These are phyloP conservation scores for Apiospora rasikravindrae DNA, from an alignment of 2,329 filamentous ascomycete genomes.

Conservation along the genomic window DNA sequence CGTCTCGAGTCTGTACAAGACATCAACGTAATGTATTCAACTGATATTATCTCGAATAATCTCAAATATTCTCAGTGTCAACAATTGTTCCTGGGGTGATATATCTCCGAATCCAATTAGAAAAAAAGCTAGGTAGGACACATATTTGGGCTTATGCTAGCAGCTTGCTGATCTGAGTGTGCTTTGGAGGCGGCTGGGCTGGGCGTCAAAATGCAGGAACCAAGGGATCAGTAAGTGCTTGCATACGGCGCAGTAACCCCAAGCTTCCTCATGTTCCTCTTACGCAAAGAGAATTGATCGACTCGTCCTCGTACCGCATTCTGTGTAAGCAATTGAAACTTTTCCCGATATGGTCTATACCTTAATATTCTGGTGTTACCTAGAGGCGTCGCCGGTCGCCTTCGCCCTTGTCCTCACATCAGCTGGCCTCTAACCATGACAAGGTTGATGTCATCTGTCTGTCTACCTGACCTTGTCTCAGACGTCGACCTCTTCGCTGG, in stretches of 20 bases:
- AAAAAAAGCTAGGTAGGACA: background rate
- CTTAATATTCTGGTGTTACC: background rate
- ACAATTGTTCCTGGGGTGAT: background rate
- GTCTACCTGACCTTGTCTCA: background rate
- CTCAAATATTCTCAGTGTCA: background rate
- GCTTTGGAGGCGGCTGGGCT: background rate
- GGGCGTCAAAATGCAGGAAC: background rate
- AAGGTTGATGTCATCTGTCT: background rate
- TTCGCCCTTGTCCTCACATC: background rate
- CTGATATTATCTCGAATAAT: background rate
- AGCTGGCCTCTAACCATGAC: background rate
- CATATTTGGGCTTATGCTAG: background rate
- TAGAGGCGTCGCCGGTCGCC: background rate
- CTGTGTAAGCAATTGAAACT: background rate
- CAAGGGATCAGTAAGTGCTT: background rate
- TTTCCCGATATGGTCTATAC: background rate
- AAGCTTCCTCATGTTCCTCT: background rate
- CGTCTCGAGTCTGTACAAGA: background rate
- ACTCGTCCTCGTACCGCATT: background rate
- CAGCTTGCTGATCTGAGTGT: background rate
- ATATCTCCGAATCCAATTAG: background rate
- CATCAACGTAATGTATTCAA: background rate
- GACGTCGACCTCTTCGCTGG: background rate
- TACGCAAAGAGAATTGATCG: background rate
- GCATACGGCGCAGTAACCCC: background rate